Evolutionary conservation across 2,329 filamentous ascomycete species (phyloP), one percentile per base, ranked within the genome.

Genomic region (Rhynchosporium agropyri): DNA sequence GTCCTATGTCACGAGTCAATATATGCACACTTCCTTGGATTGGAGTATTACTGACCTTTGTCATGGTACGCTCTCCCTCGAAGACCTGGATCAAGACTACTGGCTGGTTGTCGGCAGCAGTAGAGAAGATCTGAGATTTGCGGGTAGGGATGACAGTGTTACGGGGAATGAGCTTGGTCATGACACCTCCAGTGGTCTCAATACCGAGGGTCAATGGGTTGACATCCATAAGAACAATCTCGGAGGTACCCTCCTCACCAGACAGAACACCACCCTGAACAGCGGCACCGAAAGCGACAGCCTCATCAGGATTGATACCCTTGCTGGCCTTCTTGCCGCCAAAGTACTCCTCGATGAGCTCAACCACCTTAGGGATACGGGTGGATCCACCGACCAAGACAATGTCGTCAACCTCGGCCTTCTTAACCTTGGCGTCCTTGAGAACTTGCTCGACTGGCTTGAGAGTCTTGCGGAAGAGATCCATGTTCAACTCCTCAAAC

Each of bases 261-360:
- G 92, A 90, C 67, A 99, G 84, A 75, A 98, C 88, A 89, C 93
- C 94, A 81, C 90, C 95, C 82, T 99, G 95, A 72, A 98, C 92
- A 72, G 95, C 94, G 68, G 95, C 95, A 81, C 95, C 95, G 78
- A 93, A 98, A 76, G 95, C 95, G 72, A 98, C 95, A 81, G 95
- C 95, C 84, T 98, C 95, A 76, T 99, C 95, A 73, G 95, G 95
- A 87, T 98, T 98, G 79, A 99, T 97, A 81, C 92, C 92, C 91
- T 98, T 98, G 86, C 90, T 93, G 73, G 93, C 92, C 85, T 95
- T 93, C 91, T 98, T 98, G 79, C 93, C 89, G 73, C 77, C 83
- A 78, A 98, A 98, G 86, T 86, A 98, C 80, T 98, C 93, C 84
- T 98, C 92, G 70, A 98, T 90, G 76, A 98, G 88, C 72, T 86